Conservation (phyloP, 202 grass and related monocot genomes). For the Setaria italica region DNA sequence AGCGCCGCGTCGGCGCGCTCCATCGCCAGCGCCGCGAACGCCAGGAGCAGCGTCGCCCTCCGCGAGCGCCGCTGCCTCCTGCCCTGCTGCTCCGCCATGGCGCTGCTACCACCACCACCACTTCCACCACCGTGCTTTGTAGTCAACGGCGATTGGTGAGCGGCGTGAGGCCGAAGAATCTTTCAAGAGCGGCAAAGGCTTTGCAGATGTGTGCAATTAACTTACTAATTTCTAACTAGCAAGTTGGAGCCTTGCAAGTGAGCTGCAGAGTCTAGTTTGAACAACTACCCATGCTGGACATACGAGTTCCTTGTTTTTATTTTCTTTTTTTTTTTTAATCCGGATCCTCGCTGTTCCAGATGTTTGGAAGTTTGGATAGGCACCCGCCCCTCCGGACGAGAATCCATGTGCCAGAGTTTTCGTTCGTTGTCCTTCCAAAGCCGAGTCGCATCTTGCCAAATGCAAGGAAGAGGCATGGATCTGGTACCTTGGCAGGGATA, state of each 20-base stretch:
- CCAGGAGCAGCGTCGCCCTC: slow-evolving; percentile 57
- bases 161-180: slow-evolving; percentile 39
- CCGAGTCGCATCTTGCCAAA: no score
- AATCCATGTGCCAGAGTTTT: no score
- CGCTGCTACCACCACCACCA: not conserved
- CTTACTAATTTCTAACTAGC: not conserved
- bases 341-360: not conserved
- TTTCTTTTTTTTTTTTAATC: no score
- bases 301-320: not conserved
- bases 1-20: slow-evolving; percentile 86
- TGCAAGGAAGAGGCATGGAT: no score
- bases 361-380: slow-evolving; percentile 7
- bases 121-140: slow-evolving; percentile 40
- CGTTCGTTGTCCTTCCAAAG: no score
- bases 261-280: not conserved
- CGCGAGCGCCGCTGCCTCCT: slow-evolving; percentile 15
- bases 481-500: no score
- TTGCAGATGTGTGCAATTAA: slow-evolving; percentile 20
- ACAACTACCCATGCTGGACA: not conserved
- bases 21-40: slow-evolving; percentile 77
- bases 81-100: slow-evolving; percentile 44
- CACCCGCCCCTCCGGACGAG: not conserved
- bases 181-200: slow-evolving; percentile 37
- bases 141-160: slow-evolving; percentile 54
- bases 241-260: not conserved